Evolutionary conservation across 75 land plant species (phyloP).

Genomic region (Pinus taeda): DNA sequence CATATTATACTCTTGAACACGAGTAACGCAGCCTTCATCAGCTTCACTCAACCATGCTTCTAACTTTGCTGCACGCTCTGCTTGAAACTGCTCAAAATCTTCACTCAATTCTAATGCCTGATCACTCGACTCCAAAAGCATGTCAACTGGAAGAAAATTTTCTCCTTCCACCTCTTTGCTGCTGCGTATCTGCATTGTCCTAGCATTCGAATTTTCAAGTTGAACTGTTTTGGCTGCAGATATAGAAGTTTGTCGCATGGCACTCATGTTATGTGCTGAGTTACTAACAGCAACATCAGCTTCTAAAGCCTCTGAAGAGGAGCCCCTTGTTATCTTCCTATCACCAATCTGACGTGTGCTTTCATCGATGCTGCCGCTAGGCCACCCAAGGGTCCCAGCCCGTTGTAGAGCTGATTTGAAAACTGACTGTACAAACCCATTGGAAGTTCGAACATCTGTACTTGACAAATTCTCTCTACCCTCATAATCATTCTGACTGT

Average conservation of each 20-base stretch:
- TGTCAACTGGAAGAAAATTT: neutral
- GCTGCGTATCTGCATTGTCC: neutral
- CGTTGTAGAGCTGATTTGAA: slow-evolving; percentile 12
- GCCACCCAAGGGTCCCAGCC: slow-evolving; percentile 4
- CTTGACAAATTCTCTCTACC: neutral
- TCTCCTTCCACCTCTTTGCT: neutral
- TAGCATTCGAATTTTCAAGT: neutral
- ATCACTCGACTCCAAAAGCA: neutral
- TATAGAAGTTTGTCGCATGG: neutral
- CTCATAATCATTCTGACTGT: neutral
- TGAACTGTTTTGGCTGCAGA: neutral
- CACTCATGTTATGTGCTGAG: neutral
- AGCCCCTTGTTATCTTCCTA: neutral
- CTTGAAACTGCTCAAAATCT: slow-evolving; percentile 7
- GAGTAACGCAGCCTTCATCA: too few relatives aligned
- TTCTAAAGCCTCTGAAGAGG: neutral
- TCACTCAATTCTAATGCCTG: neutral
- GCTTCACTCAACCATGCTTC: slow-evolving; percentile 7
- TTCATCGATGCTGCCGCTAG: neutral
- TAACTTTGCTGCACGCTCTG: slow-evolving; percentile 13
- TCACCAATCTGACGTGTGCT: neutral
- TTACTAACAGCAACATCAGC: neutral
- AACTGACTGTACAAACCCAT: slow-evolving; percentile 8
- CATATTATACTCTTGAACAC: too few relatives aligned
- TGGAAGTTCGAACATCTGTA: neutral